Conservation (phyloP, 2,329 filamentous ascomycete genomes). For the Zalaria obscura region DNA sequence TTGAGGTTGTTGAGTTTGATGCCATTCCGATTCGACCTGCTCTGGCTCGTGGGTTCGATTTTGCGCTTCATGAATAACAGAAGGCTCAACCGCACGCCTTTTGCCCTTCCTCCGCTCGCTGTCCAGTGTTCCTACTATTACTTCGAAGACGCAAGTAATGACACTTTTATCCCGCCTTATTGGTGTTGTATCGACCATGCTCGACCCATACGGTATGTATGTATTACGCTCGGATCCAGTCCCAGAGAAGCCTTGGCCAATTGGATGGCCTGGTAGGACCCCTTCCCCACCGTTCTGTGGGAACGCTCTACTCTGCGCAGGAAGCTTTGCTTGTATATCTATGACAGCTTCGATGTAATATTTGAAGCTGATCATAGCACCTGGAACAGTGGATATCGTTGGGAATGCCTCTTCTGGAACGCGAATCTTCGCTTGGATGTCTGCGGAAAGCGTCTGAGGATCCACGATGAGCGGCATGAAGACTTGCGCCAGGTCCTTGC, state of each 20-base stretch:
- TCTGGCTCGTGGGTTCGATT: too few relatives aligned
- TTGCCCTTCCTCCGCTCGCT: conserved; percentile 44
- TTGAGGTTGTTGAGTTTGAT: neutral
- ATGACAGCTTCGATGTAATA: conserved; percentile 90
- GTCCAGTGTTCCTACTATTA: conserved; percentile 76
- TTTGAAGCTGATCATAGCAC: conserved; percentile 87
- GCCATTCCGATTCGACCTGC: neutral
- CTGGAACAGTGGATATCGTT: conserved; percentile 78
- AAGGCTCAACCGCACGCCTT: conserved; percentile 1
- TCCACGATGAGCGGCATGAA: conserved; percentile 83
- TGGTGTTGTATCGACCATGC: conserved; percentile 75
- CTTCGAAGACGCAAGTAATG: conserved; percentile 73
- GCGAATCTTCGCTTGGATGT: conserved; percentile 68
- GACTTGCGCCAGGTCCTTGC: conserved; percentile 83
- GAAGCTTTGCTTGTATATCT: conserved; percentile 77
- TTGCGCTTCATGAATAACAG: too few relatives aligned
- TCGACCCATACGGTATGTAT: conserved; percentile 23
- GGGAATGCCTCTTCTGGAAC: conserved; percentile 86
- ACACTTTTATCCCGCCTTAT: conserved; percentile 83
- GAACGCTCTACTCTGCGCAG: conserved; percentile 48
- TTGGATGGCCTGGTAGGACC: neutral
- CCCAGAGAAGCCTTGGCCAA: neutral
- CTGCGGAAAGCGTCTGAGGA: conserved; percentile 60
- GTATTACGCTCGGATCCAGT: conserved; percentile 4
- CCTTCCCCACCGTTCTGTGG: conserved; percentile 3